Base-by-base conservation (phyloP, 768 basidiomycete genomes). In the Kwoniella shandongensis region DNA sequence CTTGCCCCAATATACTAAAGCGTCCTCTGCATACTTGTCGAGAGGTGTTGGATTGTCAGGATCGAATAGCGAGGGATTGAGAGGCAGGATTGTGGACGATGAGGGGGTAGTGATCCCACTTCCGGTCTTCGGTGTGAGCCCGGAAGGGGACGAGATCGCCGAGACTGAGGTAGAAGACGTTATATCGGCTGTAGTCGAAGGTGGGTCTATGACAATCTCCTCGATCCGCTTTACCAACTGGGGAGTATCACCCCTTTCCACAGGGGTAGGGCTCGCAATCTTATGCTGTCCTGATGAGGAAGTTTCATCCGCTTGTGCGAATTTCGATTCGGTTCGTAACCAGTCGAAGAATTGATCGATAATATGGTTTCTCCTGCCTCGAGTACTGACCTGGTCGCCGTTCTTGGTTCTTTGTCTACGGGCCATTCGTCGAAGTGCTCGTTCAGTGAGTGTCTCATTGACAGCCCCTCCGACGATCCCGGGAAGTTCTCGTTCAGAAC, bases 1-100 rank as follows among this genome's bases (percentile, higher is more conserved):
- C 48, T 62, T 66, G 11, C 47, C 50, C 60, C 60, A 66, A 23
- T 50, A 51, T 1, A 49, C 54, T 7, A 66, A 42, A 23, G 58
- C 55, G 25, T 47, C 54, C 20, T 46, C 13, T 13, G 48, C 59
- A 6, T 44, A 22, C 1, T 29, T 17, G 18, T 61, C 59, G 13
- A 65, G 58, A 39, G 35, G 45, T 36, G 11, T 44, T 38, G 29
- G 63, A 29, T 48, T 51, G 51, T 45, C 36, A 7, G 40, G 48
- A 26, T 42, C 30, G 20, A 56, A 35, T 8, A 32, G 35, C 25
- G 35, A 39, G 44, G 44, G 10, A 18, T n/a, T 30, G 6, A 10
- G 2, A 7, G 7, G 1, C n/a, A 22, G 3, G n/a, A 17, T 22
- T 4, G 30, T n/a, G n/a, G n/a, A n/a, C n/a, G n/a, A n/a, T n/a